Percentiles rank a stretch among this genome's conserved stretches.
These are phyloP conservation scores for Malania oleifera DNA, from an alignment of 164 flowering plant genomes.

Conservation along the genomic window DNA sequence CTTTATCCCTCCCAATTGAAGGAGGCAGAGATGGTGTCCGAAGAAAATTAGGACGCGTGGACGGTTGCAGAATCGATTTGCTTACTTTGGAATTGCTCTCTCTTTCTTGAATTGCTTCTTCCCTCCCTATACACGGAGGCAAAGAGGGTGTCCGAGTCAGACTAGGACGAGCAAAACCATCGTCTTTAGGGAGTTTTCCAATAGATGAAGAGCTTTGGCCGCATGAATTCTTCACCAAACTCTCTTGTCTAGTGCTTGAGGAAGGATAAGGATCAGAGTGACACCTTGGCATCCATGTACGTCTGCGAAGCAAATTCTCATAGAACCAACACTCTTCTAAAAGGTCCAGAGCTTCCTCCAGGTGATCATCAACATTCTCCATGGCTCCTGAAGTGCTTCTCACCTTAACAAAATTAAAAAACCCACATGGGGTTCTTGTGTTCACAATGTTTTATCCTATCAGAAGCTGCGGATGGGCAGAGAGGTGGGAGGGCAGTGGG, in stretches of 20 bases:
- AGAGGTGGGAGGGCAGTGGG: slow-evolving; percentile 15
- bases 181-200: slow-evolving; percentile 7
- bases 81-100: slow-evolving; percentile 16
- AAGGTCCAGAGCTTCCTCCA: slow-evolving; percentile 31
- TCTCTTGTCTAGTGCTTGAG: slow-evolving; percentile 14
- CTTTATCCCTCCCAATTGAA: too few species aligned
- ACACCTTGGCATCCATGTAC: slow-evolving; percentile 23
- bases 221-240: slow-evolving; percentile 5
- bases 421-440: slow-evolving; percentile 7
- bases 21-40: too few species aligned
- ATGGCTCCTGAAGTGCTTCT: slow-evolving; percentile 1
- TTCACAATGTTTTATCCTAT: neutral
- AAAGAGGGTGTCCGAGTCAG: slow-evolving; percentile 19
- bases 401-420: neutral
- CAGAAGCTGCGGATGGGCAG: neutral
- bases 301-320: slow-evolving; percentile 32
- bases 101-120: slow-evolving; percentile 13
- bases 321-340: slow-evolving; percentile 64
- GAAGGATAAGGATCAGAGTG: slow-evolving; percentile 33
- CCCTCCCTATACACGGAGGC: slow-evolving; percentile 12
- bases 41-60: too few species aligned
- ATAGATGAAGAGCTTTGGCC: slow-evolving; percentile 1
- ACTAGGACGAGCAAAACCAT: slow-evolving; percentile 1
- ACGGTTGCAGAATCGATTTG: slow-evolving; percentile 32
- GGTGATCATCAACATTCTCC: slow-evolving; percentile 10